phyloP scores from a whole-genome alignment of 257 asterid genomes.

The Solanum appendiculatum region DNA sequence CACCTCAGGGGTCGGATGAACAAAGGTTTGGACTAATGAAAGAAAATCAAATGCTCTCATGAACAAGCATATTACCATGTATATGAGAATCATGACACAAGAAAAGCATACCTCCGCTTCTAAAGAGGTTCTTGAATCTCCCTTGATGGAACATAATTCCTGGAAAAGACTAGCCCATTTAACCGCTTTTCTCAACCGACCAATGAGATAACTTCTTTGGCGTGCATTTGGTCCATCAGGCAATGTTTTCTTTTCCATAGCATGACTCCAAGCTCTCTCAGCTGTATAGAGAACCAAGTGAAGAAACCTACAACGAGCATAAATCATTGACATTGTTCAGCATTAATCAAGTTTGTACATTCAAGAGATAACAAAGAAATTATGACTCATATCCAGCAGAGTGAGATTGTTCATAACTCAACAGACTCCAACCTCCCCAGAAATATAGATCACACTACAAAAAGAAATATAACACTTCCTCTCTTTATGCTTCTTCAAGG shows the following conservation, averaged over 20 bases:
- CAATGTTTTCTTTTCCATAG: conserved; percentile 96
- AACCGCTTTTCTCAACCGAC: conserved; percentile 93
- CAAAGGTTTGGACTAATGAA: background rate
- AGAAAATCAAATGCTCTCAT: background rate
- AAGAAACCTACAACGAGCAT: conserved; percentile 55
- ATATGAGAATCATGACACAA: background rate
- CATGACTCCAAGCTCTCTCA: conserved; percentile 99
- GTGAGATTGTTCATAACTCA: background rate
- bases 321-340: background rate
- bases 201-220: conserved; percentile 81
- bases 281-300: conserved; percentile 79
- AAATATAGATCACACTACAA: background rate
- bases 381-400: background rate
- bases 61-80: background rate
- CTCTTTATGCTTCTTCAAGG: background rate
- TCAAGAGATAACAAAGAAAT: background rate
- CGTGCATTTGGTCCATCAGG: conserved; percentile 97
- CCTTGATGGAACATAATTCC: conserved; percentile 73
- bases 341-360: background rate
- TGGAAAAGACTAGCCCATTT: conserved; percentile 86
- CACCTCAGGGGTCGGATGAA: background rate
- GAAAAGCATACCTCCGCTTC: conserved; percentile 78
- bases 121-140: conserved; percentile 90
- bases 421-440: background rate
- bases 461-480: background rate